phyloP scores from a whole-genome alignment of 2,329 filamentous ascomycete species.

The Alternaria triticina region DNA sequence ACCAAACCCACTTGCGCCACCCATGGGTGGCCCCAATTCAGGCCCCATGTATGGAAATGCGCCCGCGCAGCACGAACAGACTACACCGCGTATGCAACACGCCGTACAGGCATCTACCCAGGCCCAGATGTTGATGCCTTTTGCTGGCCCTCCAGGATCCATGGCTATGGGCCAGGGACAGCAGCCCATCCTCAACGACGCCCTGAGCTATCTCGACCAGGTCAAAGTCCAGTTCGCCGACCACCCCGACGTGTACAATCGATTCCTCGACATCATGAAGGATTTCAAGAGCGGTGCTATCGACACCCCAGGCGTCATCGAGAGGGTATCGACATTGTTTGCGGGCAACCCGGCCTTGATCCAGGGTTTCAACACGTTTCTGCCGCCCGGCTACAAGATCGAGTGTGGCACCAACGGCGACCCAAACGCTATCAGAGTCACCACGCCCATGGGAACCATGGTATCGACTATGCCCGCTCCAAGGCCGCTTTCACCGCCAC shows the following conservation, averaged over 20 bases:
- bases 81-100: conserved; percentile 67
- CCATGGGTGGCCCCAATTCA: conserved; percentile 65
- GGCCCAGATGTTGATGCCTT: conserved; percentile 60
- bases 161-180: conserved; percentile 75
- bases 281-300: conserved; percentile 99
- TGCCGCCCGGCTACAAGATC: conserved; percentile 94
- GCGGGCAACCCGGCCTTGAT: conserved; percentile 94
- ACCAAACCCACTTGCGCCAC: conserved; percentile 56
- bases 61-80: conserved; percentile 64
- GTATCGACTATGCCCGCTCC: conserved; percentile 78
- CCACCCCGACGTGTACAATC: conserved; percentile 95
- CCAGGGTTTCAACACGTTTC: conserved; percentile 97
- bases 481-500: conserved; percentile 54
- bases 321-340: conserved; percentile 93
- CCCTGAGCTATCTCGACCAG: conserved; percentile 94
- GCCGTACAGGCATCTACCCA: conserved; percentile 60
- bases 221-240: conserved; percentile 98
- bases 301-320: conserved; percentile 96
- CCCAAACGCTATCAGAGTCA: conserved; percentile 94
- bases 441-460: conserved; percentile 96
- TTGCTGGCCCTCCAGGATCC: conserved; percentile 54
- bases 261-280: conserved; percentile 99
- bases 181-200: conserved; percentile 84
- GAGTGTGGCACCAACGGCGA: conserved; percentile 94
- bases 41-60: conserved; percentile 74